These are phyloP conservation scores for Huntiella omanensis DNA, from an alignment of 2,329 filamentous ascomycete species.

Conservation along the genomic window DNA sequence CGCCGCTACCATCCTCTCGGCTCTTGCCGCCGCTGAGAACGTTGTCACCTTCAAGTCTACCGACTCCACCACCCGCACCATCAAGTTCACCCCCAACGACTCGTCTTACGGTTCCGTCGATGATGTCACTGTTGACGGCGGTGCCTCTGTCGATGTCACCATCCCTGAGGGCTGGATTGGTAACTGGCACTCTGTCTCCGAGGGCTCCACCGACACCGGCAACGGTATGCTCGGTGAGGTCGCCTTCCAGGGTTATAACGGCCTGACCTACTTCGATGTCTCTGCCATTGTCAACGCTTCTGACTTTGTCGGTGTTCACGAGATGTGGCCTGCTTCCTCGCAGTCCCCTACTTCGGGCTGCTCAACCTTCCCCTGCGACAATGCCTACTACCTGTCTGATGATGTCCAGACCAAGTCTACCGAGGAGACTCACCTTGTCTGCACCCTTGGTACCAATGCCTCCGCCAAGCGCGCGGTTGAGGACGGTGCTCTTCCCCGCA, in stretches of 20 bases:
- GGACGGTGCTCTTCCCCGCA: conserved; percentile 6
- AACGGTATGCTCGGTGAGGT: conserved; percentile 36
- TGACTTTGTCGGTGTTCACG: conserved; percentile 33
- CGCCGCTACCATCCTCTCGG: conserved; percentile 28
- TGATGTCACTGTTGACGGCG: conserved; percentile 22
- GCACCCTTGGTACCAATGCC: conserved; percentile 24
- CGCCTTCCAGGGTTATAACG: conserved; percentile 28
- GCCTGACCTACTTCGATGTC: conserved; percentile 36
- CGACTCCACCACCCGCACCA: conserved; percentile 29
- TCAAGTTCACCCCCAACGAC: conserved; percentile 30
- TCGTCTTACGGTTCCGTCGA: conserved; percentile 19
- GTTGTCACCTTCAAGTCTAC: conserved; percentile 39
- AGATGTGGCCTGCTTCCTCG: conserved; percentile 27
- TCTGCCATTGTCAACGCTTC: conserved; percentile 35
- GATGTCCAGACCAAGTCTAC: conserved; percentile 38
- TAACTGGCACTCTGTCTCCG: conserved; percentile 30
- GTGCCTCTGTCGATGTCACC: conserved; percentile 22
- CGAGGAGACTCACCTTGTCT: conserved; percentile 28
- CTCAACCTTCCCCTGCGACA: conserved; percentile 31
- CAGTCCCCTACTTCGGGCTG: conserved; percentile 29
- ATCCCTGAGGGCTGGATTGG: conserved; percentile 28
- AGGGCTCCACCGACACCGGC: conserved; percentile 21
- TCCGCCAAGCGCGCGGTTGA: conserved; percentile 10
- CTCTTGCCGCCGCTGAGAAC: conserved; percentile 28
- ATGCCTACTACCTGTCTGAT: conserved; percentile 32